phyloP scores from a whole-genome alignment of 2,329 filamentous ascomycete genomes.

The Fusarium sp. region DNA sequence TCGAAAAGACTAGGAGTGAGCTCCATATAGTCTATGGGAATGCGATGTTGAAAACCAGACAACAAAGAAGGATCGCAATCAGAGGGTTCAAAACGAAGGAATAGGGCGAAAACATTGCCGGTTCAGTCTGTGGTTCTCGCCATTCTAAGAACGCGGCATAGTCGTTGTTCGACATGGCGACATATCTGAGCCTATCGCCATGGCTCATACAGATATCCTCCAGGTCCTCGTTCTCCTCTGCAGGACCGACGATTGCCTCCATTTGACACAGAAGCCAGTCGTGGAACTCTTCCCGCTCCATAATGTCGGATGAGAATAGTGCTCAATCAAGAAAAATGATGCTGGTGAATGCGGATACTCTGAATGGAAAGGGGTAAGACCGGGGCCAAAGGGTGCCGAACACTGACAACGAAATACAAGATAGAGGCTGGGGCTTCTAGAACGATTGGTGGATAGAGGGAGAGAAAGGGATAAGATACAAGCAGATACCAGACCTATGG shows the following conservation, averaged over 20 bases:
- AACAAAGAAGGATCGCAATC: neutral
- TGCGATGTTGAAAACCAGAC: neutral
- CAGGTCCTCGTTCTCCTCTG: fast-evolving
- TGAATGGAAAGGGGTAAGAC: too few relatives aligned
- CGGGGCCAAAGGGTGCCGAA: neutral
- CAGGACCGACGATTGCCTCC: fast-evolving
- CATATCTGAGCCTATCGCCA: neutral
- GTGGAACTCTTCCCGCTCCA: neutral
- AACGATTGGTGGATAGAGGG: neutral
- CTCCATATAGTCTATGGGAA: neutral
- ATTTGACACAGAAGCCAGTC: neutral
- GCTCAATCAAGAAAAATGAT: neutral
- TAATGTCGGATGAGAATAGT: neutral
- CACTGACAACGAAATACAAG: too few relatives aligned
- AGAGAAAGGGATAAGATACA: neutral
- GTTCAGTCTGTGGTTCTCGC: neutral
- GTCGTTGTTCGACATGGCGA: neutral
- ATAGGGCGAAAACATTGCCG: fast-evolving
- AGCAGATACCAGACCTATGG: too few relatives aligned
- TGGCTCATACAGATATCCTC: neutral
- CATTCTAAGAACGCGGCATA: neutral
- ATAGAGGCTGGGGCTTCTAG: neutral
- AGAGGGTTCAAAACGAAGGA: neutral
- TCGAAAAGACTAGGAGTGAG: neutral
- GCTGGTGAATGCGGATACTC: fast-evolving